phyloP scores from a whole-genome alignment of 2,329 filamentous ascomycete genomes.

The Colletotrichum sojae region DNA sequence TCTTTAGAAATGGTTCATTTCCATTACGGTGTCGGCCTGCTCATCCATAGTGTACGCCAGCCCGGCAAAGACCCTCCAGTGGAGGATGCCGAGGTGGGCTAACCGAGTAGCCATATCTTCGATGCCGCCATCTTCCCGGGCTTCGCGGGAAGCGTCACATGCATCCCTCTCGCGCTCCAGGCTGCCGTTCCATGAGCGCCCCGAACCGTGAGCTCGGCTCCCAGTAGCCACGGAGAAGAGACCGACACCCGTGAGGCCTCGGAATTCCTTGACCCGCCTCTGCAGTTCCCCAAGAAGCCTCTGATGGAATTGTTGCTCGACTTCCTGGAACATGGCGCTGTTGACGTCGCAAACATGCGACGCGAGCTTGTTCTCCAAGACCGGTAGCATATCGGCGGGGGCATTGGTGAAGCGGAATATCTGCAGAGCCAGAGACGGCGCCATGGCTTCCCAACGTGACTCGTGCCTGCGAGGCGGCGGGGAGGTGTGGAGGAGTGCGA shows the following conservation, averaged over 20 bases:
- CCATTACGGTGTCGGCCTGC: constrained; percentile 52
- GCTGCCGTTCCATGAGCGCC: constrained; percentile 52
- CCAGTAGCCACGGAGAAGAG: constrained; percentile 71
- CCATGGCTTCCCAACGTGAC: constrained; percentile 67
- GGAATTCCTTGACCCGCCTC: constrained; percentile 66
- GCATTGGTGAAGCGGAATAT: constrained; percentile 71
- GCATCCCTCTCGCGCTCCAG: constrained; percentile 47
- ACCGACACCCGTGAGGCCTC: constrained; percentile 64
- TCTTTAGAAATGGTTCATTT: constrained; percentile 46
- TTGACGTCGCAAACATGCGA: constrained; percentile 60
- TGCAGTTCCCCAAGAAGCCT: constrained; percentile 64
- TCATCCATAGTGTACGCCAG: constrained; percentile 74
- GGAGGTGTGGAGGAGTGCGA: constrained; percentile 69
- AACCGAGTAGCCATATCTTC: constrained; percentile 82
- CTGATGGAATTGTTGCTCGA: constrained; percentile 65
- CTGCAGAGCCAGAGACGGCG: constrained; percentile 68
- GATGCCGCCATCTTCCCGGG: constrained; percentile 67
- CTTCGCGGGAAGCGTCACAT: constrained; percentile 54
- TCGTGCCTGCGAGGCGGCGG: constrained; percentile 57
- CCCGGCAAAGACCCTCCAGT: constrained; percentile 90
- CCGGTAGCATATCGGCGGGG: constrained; percentile 61
- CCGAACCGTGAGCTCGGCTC: constrained; percentile 58
- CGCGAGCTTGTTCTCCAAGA: constrained; percentile 65
- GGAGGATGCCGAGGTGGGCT: constrained; percentile 85
- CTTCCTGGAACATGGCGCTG: constrained; percentile 61